Conservation (phyloP, 164 flowering plant genomes). For the Magnolia kwangsiensis region DNA sequence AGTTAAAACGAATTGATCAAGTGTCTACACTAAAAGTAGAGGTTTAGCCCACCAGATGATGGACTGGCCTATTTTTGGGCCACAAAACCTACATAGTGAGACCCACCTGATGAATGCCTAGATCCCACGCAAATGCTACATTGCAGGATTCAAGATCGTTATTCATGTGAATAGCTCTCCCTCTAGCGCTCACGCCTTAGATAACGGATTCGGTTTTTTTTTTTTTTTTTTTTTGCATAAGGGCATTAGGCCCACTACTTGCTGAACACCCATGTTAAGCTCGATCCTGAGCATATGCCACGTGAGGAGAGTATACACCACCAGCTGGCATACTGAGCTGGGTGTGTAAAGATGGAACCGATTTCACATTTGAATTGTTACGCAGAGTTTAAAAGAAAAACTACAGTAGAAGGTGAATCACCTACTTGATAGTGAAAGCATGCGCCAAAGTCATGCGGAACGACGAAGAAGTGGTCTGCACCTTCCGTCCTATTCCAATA, state of each 20-base stretch:
- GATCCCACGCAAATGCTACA: not conserved
- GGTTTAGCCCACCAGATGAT: not conserved
- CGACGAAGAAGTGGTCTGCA: slow-evolving; percentile 90
- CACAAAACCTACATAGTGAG: not conserved
- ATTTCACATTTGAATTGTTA: not conserved
- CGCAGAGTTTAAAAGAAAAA: not conserved
- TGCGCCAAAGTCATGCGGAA: slow-evolving; percentile 93
- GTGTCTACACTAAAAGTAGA: too few species aligned
- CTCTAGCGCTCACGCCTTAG: not conserved
- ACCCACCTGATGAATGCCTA: not conserved
- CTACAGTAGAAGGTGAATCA: not conserved
- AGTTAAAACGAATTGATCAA: too few species aligned
- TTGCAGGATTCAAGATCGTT: not conserved
- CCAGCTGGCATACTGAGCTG: too few species aligned
- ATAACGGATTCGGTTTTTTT: too few species aligned
- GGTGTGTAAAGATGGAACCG: too few species aligned
- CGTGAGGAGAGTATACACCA: too few species aligned
- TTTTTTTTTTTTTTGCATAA: too few species aligned
- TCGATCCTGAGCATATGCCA: too few species aligned
- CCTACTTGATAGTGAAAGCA: slow-evolving; percentile 95
- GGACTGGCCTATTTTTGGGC: not conserved
- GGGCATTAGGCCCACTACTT: too few species aligned
- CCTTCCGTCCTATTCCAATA: slow-evolving; percentile 95
- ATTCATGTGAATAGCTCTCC: not conserved
- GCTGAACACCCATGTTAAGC: too few species aligned